Base-by-base conservation (phyloP, 345 rosid genomes). In the Hevea brasiliensis region DNA sequence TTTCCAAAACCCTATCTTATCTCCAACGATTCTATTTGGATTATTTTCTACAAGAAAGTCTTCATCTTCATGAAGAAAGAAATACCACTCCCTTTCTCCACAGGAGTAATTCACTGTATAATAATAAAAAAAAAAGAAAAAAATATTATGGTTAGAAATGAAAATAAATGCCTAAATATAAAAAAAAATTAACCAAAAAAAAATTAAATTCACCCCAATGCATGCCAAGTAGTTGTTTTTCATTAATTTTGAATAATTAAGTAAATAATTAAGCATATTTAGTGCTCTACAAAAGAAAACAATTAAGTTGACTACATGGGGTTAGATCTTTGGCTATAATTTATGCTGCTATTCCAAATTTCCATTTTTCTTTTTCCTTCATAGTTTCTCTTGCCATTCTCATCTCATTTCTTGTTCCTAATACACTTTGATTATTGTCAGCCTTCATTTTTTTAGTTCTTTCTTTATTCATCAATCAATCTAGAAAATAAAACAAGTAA, bases 1-100 rank as follows among this genome's bases (percentile, higher is more conserved):
- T 50, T 23, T 65, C 83, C 85, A 82, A 71, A 79, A 79, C 42
- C 85, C 85, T 13, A 4, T 18, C 6, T 53, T 80, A 53, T 69
- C 42, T 68, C 62, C 82, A 24, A 72, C 75, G 0, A 2, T 64
- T 37, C 35, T 65, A 21, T 37, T 20, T 3, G 1, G 45, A 15
- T 61, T 27, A 0, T 27, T 66, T 15, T 17, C 13, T 0, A 6
- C 29, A 13, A 8, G 13, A n/a, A 29, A 4, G 0, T 41, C 57
- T 14, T 8, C 67, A 20, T 26, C 61, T 11, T 55, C 58, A 8
- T 58, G 68, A 8, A 71, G 57, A 17, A 79, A 82, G 62, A 82
- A 79, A 61, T 66, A 82, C 69, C 76, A 61, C 44, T 79, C 77
- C 4, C 54, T 67, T 64, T 63, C 74, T 15, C 20, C 68, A 13